These are phyloP conservation scores for Candida peoriensis DNA, from an alignment of 805 yeast genomes.

Conservation along the genomic window DNA sequence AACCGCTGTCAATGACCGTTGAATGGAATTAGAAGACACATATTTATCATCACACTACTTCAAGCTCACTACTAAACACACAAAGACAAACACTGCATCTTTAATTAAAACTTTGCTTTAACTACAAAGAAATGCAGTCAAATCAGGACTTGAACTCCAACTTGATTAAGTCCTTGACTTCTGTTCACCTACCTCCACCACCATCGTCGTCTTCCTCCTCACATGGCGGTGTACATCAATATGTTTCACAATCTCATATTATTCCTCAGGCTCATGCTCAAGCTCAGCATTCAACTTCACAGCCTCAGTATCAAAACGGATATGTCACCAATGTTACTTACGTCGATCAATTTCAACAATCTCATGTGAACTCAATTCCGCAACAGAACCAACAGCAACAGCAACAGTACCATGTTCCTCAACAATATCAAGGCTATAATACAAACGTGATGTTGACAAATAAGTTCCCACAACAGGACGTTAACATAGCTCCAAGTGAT, in stretches of 20 bases:
- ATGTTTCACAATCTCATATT: constrained; percentile 2
- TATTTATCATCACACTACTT: too few relatives aligned
- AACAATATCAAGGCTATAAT: neutral
- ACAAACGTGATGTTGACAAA: neutral
- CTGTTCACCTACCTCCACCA: constrained; percentile 38
- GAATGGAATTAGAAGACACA: too few relatives aligned
- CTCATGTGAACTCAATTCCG: too few relatives aligned
- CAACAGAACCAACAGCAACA: neutral
- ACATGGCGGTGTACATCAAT: constrained; percentile 4
- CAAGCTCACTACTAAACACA: too few relatives aligned
- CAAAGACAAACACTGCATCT: neutral
- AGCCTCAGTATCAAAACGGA: neutral
- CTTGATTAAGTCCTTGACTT: constrained; percentile 32
- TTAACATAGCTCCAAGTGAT: neutral
- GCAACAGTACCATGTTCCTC: neutral
- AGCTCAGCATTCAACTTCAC: neutral
- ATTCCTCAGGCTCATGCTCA: too few relatives aligned
- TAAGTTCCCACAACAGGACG: constrained; percentile 1
- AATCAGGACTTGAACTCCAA: constrained; percentile 27
- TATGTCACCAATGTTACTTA: too few relatives aligned
- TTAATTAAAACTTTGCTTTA: neutral
- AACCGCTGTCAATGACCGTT: too few relatives aligned
- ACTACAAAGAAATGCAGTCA: constrained; percentile 14
- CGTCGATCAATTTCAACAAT: too few relatives aligned
- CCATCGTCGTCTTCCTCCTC: constrained; percentile 20